Base-by-base conservation (phyloP, 768 basidiomycete species). In the Tricholoma bakamatsutake region DNA sequence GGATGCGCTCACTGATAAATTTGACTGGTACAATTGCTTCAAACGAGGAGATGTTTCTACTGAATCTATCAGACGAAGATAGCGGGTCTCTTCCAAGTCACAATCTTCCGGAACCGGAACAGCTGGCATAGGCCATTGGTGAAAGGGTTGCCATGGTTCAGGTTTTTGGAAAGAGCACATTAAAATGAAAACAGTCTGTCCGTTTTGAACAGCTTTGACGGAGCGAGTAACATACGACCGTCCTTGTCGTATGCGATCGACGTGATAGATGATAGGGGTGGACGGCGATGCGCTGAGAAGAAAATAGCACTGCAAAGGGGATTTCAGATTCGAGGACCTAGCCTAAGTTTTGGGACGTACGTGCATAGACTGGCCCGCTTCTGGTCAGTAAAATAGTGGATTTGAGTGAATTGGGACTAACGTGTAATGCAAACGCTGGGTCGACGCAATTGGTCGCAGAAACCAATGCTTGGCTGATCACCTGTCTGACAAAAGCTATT, bases 401-500 rank as follows among this genome's bases (percentile, higher is more conserved):
- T 28, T 5, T 28, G 5, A 3, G 15, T 11, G 8, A n/a, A 48
- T 17, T 17, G 11, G 12, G 24, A 45, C 90, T 74, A 64, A 91
- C 90, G 72, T 93, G 88, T 30, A 91, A 69, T 24, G 78, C 80
- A 67, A 80, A 90, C 13, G 71, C 76, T 10, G 83, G 74, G 43
- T 82, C 73, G 0, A 93, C 88, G 52, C 84, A 83, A 57, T 84
- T 85, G 12, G 88, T 90, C 1, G 91, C 91, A 2, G 88, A 80
- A 11, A 90, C 86, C 28, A 93, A 72, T 4, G 90, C 92, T 64
- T 93, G 91, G 35, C 88, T 90, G 60, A 94, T 91, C 55, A 93
- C 91, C 69, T 93, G 90, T 3, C 80, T 73, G 49, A 7, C 30
- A 50, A 27, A n/a, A 13, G 17, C 31, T 5, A 35, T 33, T 21